Evolutionary conservation across 441 rosid genomes (phyloP).

Genomic region (Adansonia rubrostipa): DNA sequence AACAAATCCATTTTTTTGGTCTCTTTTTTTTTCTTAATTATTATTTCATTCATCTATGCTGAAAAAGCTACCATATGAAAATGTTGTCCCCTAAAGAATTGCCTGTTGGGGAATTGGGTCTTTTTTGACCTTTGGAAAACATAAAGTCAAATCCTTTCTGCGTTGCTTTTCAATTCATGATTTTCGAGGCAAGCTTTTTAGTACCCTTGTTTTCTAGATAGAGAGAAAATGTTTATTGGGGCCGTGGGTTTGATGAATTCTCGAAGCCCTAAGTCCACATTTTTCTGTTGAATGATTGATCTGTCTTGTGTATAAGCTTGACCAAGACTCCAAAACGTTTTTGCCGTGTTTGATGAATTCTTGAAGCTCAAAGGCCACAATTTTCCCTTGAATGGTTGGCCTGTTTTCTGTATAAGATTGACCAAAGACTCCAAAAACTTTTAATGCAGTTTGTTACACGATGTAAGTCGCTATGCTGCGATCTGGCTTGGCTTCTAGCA

Average conservation of each 20-base stretch:
- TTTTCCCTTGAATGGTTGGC: slow-evolving; percentile 35
- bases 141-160: slow-evolving; percentile 42
- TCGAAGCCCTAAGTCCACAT: neutral
- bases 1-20: too few relatives aligned
- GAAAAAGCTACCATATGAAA: too few relatives aligned
- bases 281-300: neutral
- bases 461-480: neutral
- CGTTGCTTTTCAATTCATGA: slow-evolving; percentile 36
- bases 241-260: slow-evolving; percentile 1
- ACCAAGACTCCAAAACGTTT: neutral
- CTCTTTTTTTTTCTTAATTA: too few relatives aligned
- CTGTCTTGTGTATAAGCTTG: neutral
- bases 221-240: slow-evolving; percentile 18
- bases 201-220: neutral
- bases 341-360: slow-evolving; percentile 23
- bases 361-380: slow-evolving; percentile 29
- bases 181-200: slow-evolving; percentile 31
- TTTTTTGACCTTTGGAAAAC: slow-evolving; percentile 35
- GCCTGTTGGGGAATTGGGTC: too few relatives aligned
- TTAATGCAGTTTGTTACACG: neutral
- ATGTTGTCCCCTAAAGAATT: too few relatives aligned
- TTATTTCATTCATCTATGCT: too few relatives aligned
- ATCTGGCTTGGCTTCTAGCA: neutral
- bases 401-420: slow-evolving; percentile 19
- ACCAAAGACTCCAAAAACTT: slow-evolving; percentile 12